Percentiles rank a stretch among this genome's conserved stretches.
Conservation (phyloP, 1,284 basidiomycete genomes). For the Lignosus rhinocerotis region DNA sequence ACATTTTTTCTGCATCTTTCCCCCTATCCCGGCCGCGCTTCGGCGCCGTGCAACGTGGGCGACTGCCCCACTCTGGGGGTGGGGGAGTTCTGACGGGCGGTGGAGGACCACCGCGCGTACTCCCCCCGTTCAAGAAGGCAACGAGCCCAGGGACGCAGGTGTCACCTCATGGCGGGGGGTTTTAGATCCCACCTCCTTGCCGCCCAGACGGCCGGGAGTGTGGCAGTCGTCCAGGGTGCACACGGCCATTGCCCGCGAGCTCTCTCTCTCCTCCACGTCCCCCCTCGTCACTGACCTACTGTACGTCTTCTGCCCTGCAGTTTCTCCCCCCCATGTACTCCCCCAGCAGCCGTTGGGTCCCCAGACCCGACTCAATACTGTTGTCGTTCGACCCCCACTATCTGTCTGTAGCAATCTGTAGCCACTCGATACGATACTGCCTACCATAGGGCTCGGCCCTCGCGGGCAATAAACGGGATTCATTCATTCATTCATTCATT, state of each 20-base stretch:
- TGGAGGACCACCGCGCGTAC: background rate
- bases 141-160: background rate
- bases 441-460: constrained; percentile 1
- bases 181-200: background rate
- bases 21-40: background rate
- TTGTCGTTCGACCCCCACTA: background rate
- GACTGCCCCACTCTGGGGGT: background rate
- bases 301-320: no score
- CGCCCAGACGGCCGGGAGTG: background rate
- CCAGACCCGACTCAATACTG: background rate
- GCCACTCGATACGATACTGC: background rate
- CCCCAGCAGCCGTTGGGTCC: background rate
- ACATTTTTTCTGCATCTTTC: no score
- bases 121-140: background rate
- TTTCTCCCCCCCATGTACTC: no score
- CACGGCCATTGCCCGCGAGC: no score
- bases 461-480: background rate
- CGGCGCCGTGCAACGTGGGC: background rate
- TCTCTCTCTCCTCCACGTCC: no score
- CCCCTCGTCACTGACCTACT: background rate
- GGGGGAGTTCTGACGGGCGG: background rate
- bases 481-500: no score
- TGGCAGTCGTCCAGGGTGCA: background rate
- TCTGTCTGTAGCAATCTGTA: no score
- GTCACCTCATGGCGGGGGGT: background rate